phyloP scores from a whole-genome alignment of 169 alveolate species.

The Fabrea salina region DNA sequence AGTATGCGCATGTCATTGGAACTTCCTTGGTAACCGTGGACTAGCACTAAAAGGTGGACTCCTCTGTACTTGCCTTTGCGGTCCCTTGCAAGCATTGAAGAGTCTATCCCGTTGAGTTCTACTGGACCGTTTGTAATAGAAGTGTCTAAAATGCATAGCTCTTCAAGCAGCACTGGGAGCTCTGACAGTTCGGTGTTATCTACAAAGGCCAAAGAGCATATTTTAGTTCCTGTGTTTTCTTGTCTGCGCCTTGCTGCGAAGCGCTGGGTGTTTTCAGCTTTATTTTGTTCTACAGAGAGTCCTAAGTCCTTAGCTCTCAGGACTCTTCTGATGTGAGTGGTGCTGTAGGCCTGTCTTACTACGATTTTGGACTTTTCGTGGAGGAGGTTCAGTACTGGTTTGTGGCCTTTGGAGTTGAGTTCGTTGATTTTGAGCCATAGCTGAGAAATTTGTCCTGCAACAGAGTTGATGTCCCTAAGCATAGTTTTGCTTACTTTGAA shows the following conservation, averaged over 20 bases:
- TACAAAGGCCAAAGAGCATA: neutral
- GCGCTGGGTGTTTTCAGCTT: neutral
- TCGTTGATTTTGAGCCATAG: conserved; percentile 15
- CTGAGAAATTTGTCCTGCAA: conserved; percentile 16
- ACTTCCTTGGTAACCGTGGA: conserved; percentile 86
- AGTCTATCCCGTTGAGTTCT: neutral
- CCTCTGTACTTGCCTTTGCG: neutral
- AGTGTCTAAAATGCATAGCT: conserved; percentile 38
- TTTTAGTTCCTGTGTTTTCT: neutral
- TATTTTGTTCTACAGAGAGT: neutral
- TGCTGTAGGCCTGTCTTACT: neutral
- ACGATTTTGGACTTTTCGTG: neutral
- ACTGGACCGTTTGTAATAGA: neutral
- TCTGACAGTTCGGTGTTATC: neutral
- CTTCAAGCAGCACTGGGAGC: conserved; percentile 54
- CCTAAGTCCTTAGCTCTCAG: neutral
- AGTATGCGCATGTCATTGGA: conserved; percentile 80
- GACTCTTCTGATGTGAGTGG: neutral
- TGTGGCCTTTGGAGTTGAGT: neutral
- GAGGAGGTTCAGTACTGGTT: neutral
- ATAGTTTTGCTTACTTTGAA: neutral
- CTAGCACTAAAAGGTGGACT: conserved; percentile 77
- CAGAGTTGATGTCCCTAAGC: neutral
- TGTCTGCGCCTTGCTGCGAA: neutral
- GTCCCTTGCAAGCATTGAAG: conserved; percentile 26